Evolutionary conservation across 345 rosid genomes (phyloP), one percentile per base, ranked within the genome.

Genomic region (Rhodomyrtus tomentosa): DNA sequence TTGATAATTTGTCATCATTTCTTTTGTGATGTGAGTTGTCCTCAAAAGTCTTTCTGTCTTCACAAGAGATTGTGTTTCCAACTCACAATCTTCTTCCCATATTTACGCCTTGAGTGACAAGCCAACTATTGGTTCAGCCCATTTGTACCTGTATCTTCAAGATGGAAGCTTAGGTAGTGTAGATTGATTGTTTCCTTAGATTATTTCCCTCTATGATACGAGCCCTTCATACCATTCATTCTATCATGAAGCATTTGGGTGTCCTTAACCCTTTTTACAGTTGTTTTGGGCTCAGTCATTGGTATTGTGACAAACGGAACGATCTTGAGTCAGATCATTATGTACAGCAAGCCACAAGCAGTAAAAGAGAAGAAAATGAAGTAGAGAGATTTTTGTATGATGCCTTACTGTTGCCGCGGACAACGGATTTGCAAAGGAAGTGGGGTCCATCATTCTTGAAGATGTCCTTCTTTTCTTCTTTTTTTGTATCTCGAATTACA

Each of bases 221-320:
- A 68, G 76, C 24, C 76, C 12, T 36, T 68, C 45, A 18, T 68
- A 68, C 79, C 79, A 68, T 40, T 68, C 10, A 25, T 36, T 36
- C 79, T n/a, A n/a, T n/a, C n/a, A n/a, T n/a, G 27, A 82, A 72
- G 21, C 55, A 42, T 80, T 87, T 55, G 54, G 50, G 50, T 87
- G 53, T 90, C 91, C 94, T 92, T 83, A 80, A 92, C 55, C 88
- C 36, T 27, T 80, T 68, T 51, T 55, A 32, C 88, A 95, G 98
- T 96, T 88, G 82, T 92, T 80, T 36, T 90, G 90, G 96, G 98
- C 51, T 91, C 95, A 27, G 91, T 89, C 73, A 91, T 93, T 76
- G 96, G 95, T 50, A 87, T 91, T 83, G 24, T 92, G 85, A 92
- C 89, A 80, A 94, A 94, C 38, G 95, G 95, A 81, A 90, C 93